phyloP scores from a whole-genome alignment of 768 basidiomycete genomes.

The Tephrocybe sp. region DNA sequence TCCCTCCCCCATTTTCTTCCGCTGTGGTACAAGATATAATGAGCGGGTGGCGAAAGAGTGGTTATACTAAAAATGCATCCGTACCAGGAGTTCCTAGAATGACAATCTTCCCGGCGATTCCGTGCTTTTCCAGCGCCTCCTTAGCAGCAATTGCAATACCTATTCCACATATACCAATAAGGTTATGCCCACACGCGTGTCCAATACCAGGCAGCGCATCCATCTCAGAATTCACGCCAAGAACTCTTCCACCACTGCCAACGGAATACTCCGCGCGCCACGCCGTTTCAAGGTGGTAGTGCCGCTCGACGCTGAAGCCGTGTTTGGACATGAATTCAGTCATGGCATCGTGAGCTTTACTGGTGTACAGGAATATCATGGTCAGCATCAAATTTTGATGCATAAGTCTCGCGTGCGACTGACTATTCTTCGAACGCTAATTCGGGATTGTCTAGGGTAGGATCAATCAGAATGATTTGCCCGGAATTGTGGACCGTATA shows the following conservation, averaged over 20 bases:
- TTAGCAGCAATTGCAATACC: slow-evolving; percentile 69
- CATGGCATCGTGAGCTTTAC: too few species aligned
- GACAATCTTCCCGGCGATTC: slow-evolving; percentile 66
- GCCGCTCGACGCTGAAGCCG: slow-evolving; percentile 61
- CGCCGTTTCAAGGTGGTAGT: slow-evolving; percentile 67
- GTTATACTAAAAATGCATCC: background rate
- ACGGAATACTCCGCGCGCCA: slow-evolving; percentile 70
- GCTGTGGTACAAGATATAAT: slow-evolving; percentile 43
- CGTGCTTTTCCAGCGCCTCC: slow-evolving; percentile 54
- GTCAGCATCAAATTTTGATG: too few species aligned
- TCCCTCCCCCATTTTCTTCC: slow-evolving; percentile 78
- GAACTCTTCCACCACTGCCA: slow-evolving; percentile 62
- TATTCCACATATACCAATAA: slow-evolving; percentile 66
- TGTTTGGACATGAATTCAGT: too few species aligned
- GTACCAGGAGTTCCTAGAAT: slow-evolving; percentile 78
- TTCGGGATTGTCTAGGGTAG: too few species aligned
- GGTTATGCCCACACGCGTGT: slow-evolving; percentile 80
- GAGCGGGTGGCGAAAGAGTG: background rate
- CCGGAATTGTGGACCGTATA: too few species aligned
- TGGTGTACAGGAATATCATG: too few species aligned
- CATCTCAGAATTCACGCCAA: slow-evolving; percentile 84
- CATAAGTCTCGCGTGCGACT: too few species aligned
- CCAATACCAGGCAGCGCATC: slow-evolving; percentile 61
- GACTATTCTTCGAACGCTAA: too few species aligned
- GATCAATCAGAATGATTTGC: too few species aligned